phyloP scores from a whole-genome alignment of 768 basidiomycete species.

The Leccinum subgranulosum region DNA sequence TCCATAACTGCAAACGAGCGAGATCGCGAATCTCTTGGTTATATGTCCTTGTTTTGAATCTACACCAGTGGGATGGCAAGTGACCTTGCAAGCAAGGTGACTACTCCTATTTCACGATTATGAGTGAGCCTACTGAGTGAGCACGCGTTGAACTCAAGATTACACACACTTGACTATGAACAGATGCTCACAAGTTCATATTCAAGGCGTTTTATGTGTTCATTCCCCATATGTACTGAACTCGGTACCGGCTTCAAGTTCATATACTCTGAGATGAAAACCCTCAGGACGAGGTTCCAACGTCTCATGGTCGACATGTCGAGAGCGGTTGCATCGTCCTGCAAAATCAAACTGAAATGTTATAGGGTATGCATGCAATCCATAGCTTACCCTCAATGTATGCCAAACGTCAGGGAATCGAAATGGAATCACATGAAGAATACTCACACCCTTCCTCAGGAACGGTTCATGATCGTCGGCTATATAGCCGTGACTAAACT shows the following conservation, averaged over 20 bases:
- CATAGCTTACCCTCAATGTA: slow-evolving; percentile 54
- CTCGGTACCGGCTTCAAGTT: slow-evolving; percentile 53
- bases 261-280: slow-evolving; percentile 90
- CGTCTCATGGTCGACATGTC: slow-evolving; percentile 81
- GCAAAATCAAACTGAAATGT: slow-evolving; percentile 4
- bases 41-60: too few species aligned
- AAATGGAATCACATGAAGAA: slow-evolving; percentile 85
- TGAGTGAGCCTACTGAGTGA: slow-evolving; percentile 18
- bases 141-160: background rate
- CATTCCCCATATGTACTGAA: slow-evolving; percentile 22
- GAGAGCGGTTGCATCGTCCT: slow-evolving; percentile 90
- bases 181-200: slow-evolving; percentile 46
- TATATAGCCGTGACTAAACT: slow-evolving; percentile 54
- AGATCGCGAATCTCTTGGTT: too few species aligned
- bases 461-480: slow-evolving; percentile 97
- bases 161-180: background rate
- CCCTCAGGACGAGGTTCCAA: slow-evolving; percentile 86
- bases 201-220: slow-evolving; percentile 35
- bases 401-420: slow-evolving; percentile 95
- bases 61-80: too few species aligned
- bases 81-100: too few species aligned
- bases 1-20: too few species aligned
- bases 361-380: background rate
- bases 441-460: slow-evolving; percentile 72
- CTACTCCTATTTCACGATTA: background rate